Evolutionary conservation across 768 basidiomycete genomes (phyloP).

Genomic region (Lactarius psammicola): DNA sequence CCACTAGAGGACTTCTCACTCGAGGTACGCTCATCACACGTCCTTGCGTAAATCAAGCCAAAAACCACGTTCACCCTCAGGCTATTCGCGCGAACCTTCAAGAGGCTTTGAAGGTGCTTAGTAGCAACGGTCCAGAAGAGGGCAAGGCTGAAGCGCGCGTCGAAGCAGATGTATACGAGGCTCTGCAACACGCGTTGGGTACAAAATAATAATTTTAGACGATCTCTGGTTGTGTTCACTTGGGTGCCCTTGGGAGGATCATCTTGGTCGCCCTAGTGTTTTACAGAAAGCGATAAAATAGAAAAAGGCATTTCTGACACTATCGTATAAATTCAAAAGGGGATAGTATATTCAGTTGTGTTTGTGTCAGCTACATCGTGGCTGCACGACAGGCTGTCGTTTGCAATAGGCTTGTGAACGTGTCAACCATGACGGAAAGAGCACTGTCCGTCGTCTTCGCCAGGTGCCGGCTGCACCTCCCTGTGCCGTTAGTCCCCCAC

Average conservation of each 20-base stretch:
- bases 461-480: too few relatives aligned
- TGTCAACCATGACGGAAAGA: not conserved
- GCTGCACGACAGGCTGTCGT: not conserved
- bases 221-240: conserved; percentile 10
- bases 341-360: not conserved
- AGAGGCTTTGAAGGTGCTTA: conserved; percentile 79
- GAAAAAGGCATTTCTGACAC: not conserved
- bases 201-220: conserved; percentile 40
- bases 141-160: conserved; percentile 92
- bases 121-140: conserved; percentile 84
- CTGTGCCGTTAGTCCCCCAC: not conserved
- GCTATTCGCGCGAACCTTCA: conserved; percentile 86
- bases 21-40: conserved; percentile 60
- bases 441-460: too few relatives aligned
- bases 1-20: conserved; percentile 85
- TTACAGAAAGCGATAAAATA: not conserved
- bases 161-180: conserved; percentile 96
- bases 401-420: not conserved
- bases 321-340: not conserved
- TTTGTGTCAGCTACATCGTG: not conserved
- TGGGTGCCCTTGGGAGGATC: not conserved
- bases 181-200: conserved; percentile 80
- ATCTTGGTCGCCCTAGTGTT: not conserved
- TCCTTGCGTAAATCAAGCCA: not conserved
- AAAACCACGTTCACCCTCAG: conserved; percentile 42